Conservation (phyloP, 2,329 filamentous ascomycete species). For the Falciphora oryzae region DNA sequence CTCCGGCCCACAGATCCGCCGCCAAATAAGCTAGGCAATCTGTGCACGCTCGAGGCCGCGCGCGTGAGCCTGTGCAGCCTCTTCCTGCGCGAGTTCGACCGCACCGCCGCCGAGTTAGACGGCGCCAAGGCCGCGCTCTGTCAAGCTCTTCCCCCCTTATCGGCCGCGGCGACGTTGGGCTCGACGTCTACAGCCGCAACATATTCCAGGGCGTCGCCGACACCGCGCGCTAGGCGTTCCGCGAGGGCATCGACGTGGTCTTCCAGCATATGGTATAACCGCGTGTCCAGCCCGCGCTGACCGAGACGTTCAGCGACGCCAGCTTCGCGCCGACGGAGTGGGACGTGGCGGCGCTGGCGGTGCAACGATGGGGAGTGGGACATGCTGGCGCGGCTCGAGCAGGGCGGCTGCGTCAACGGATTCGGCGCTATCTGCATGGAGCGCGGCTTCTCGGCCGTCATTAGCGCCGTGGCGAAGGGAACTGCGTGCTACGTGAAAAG, state of each 20-base stretch:
- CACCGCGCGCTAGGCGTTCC: slow-evolving; percentile 74
- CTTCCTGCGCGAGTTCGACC: slow-evolving; percentile 93
- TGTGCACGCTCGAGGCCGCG: slow-evolving; percentile 78
- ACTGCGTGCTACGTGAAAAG: slow-evolving; percentile 71
- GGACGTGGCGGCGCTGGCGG: slow-evolving; percentile 50
- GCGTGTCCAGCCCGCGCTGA: slow-evolving; percentile 75
- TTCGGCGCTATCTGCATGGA: slow-evolving; percentile 78
- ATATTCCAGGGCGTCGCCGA: slow-evolving; percentile 92
- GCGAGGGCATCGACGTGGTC: slow-evolving; percentile 79
- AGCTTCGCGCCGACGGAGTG: slow-evolving; percentile 71
- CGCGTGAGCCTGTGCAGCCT: slow-evolving; percentile 84
- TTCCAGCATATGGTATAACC: slow-evolving; percentile 84
- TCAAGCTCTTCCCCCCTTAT: slow-evolving; percentile 97
- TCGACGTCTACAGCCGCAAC: slow-evolving; percentile 93
- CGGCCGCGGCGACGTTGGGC: slow-evolving; percentile 76
- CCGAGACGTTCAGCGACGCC: slow-evolving; percentile 84
- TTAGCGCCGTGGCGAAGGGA: slow-evolving; percentile 62
- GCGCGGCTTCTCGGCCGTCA: slow-evolving; percentile 73
- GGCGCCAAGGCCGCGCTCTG: slow-evolving; percentile 89
- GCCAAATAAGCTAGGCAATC: no score
- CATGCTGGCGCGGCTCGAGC: slow-evolving; percentile 46
- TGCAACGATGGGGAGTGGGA: slow-evolving; percentile 39
- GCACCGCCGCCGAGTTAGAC: slow-evolving; percentile 77
- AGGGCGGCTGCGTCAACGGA: slow-evolving; percentile 71
- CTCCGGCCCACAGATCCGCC: no score